These are phyloP conservation scores for Colletotrichum sp. DNA, from an alignment of 2,329 filamentous ascomycete genomes.

Conservation along the genomic window DNA sequence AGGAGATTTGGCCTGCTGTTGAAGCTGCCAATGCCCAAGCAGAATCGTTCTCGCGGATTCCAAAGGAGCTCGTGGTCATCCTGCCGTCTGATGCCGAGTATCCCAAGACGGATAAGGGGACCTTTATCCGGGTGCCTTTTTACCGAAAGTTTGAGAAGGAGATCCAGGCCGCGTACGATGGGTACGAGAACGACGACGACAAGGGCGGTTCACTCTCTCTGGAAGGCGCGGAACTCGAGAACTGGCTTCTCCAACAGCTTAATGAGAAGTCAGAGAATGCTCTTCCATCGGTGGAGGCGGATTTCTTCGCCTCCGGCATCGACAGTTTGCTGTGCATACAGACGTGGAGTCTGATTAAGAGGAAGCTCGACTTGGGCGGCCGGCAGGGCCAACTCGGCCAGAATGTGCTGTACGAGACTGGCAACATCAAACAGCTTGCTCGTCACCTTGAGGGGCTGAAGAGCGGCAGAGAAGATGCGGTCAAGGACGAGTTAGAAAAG, in stretches of 20 bases:
- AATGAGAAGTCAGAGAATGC: background rate
- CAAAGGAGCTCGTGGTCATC: conserved; percentile 42
- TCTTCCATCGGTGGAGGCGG: conserved; percentile 13
- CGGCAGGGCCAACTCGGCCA: conserved; percentile 23
- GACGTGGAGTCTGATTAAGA: conserved; percentile 42
- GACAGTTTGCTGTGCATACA: conserved; percentile 51
- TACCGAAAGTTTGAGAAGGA: conserved; percentile 38
- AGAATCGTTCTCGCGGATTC: conserved; percentile 47
- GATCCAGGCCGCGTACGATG: conserved; percentile 25
- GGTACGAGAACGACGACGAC: background rate
- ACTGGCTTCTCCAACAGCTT: background rate
- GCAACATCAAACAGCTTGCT: conserved; percentile 39
- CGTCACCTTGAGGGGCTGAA: conserved; percentile 23
- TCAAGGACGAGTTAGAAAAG: conserved; percentile 27
- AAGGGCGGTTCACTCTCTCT: conserved; percentile 25
- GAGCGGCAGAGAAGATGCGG: background rate
- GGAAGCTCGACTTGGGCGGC: conserved; percentile 38
- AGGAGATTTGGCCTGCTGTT: conserved; percentile 26
- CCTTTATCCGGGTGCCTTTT: conserved; percentile 46
- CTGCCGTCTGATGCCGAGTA: conserved; percentile 36
- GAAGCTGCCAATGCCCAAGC: conserved; percentile 39
- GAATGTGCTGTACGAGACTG: conserved; percentile 47
- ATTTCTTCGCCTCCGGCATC: conserved; percentile 48
- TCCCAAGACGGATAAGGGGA: conserved; percentile 50
- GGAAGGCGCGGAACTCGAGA: conserved; percentile 29